Evolutionary conservation across 1,139 yeast species (phyloP).

Genomic region (Geotrichum carabidarum): DNA sequence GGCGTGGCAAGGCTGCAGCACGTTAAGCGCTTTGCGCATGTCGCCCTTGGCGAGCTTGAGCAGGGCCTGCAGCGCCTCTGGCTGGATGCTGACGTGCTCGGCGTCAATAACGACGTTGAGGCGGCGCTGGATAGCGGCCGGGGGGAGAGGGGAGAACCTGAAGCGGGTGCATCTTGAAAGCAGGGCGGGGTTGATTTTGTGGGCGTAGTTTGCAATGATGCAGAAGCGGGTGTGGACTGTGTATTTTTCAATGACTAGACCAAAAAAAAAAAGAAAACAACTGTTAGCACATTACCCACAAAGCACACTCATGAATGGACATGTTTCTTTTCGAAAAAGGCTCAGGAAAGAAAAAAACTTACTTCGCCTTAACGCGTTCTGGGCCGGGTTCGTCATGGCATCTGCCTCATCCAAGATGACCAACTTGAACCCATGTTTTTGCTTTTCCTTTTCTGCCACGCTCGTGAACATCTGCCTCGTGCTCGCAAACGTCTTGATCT

Average conservation of each 20-base stretch:
- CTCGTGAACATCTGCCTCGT: conserved; percentile 78
- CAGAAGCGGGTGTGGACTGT: conserved; percentile 94
- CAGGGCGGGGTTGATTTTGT: conserved; percentile 90
- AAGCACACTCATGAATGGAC: neutral
- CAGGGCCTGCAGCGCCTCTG: conserved; percentile 61
- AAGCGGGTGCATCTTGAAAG: conserved; percentile 92
- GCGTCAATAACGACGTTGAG: conserved; percentile 60
- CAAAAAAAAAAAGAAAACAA: neutral
- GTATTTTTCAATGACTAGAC: conserved; percentile 72
- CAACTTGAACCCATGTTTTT: conserved; percentile 53
- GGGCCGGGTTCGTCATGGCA: conserved; percentile 97
- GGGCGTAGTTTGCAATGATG: conserved; percentile 92
- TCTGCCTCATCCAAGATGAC: conserved; percentile 96
- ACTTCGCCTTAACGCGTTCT: conserved; percentile 81
- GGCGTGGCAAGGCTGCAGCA: conserved; percentile 88
- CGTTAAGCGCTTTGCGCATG: conserved; percentile 93
- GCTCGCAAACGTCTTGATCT: conserved; percentile 77
- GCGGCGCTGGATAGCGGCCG: conserved; percentile 62
- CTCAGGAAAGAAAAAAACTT: conserved; percentile 31
- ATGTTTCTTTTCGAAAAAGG: neutral
- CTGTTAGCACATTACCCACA: neutral
- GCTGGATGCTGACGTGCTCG: conserved; percentile 57
- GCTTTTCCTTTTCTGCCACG: neutral
- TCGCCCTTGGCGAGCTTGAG: conserved; percentile 78
- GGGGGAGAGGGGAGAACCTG: conserved; percentile 77